Evolutionary conservation across 352 stramenopile species (phyloP), one percentile per base, ranked within the genome.

Genomic region (Nothophytophthora sp.): DNA sequence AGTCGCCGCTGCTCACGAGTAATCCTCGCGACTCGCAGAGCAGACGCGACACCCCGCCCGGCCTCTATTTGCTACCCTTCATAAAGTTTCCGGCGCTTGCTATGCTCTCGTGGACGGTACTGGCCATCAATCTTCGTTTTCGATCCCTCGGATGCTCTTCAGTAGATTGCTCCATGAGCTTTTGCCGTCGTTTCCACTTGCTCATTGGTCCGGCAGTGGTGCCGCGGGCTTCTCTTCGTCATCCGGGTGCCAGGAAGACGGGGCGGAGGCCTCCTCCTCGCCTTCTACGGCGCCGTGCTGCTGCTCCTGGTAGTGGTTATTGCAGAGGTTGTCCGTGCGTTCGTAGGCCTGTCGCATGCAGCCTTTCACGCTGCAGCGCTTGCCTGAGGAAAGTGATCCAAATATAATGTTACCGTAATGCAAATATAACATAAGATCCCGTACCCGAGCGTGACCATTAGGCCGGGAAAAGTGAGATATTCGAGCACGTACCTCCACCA

Each of bases 291-390:
- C 42, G 0, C 41, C 49, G 30, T 64, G 23, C 32, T 72, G 50
- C 36, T 47, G 57, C 47, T 73, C 42, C 50, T 73, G 50, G 55
- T 67, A 83, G 53, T 87, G 76, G 39, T 57, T 70, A 52, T 85
- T 87, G 60, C 76, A 85, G 55, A 80, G 73, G 55, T 85, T 86
- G 16, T 75, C 64, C 7, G 76, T 88, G 15, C 76, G 69, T 38
- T 88, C 76, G 41, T 84, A 88, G 11, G 76, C 76, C 56, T 84
- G 76, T 27, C 70, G 64, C 28, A 60, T 70, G 56, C 74, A 88
- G 0, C 63, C 71, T 4, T 66, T 49, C 13, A 81, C 50, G 42
- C 76, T 71, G 36, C 69, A 83, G 3, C 76, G 68, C 46, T 84
- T 85, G 47, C 78, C 59, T 63, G 28, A 15, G 12, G 19, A 0